Evolutionary conservation across 257 asterid genomes (phyloP), one percentile per base, ranked within the genome.

Genomic region (Ophiorrhiza pumila): DNA sequence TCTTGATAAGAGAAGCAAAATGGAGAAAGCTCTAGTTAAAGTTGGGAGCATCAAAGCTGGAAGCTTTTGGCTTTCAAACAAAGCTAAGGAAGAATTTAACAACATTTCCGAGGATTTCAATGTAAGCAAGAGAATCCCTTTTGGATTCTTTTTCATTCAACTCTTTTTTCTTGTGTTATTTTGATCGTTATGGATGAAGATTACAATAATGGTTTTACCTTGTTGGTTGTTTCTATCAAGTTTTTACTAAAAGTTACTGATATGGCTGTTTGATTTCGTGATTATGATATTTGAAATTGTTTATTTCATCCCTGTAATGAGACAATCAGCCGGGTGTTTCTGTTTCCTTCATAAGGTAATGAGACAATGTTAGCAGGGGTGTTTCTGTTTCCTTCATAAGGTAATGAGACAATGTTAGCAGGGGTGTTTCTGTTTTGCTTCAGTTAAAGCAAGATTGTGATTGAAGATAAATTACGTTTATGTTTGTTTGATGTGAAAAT

Each of bases 21-120:
- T 93, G 98, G 98, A 93, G 91, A 93, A 87, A 84, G 96, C 92
- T 37, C 68, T 93, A 82, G 80, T 81, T 17, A 91, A 80, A 86
- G 94, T 89, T 47, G 98, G 86, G 52, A 93, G 97, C 89, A 61
- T 93, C 0, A 93, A 93, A 85, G 87, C 91, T 55, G 81, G 90
- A 39, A 82, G 94, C 77, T 89, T 89, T 66, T 91, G 97, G 97
- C 92, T 91, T 58, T 87, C 97, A 37, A 87, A 89, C 85, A 93
- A 88, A 80, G 96, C 98, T 53, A 93, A 91, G 81, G 83, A 91
- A 86, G 98, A 93, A 84, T 77, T 93, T 80, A 77, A 85, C 83
- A 89, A 84, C 84, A 91, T 91, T 78, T 78, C 97, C 12, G 89
- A 91, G 79, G 97, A 93, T 86, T 77, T 91, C 79, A 80, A 85